phyloP scores from a whole-genome alignment of 2,329 filamentous ascomycete species.

The Cercospora sp. region DNA sequence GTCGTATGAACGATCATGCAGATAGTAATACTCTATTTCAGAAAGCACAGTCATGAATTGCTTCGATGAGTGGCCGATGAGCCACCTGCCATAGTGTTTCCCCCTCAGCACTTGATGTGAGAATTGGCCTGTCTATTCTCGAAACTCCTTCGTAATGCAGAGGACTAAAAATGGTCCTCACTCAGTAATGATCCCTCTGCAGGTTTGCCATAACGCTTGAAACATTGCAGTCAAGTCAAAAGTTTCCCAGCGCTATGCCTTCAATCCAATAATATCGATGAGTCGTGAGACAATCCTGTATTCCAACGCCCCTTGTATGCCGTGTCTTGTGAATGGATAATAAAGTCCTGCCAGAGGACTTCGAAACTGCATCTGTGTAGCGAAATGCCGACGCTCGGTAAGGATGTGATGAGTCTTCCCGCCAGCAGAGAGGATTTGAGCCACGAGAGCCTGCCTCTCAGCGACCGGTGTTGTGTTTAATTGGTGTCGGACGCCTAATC shows the following conservation, averaged over 20 bases:
- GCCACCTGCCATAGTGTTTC: conserved; percentile 4
- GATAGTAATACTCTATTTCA: not conserved
- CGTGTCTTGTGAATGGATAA: not conserved
- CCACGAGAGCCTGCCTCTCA: conserved; percentile 1
- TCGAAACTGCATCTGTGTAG: not conserved
- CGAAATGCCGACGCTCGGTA: not conserved
- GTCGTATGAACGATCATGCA: conserved; percentile 1
- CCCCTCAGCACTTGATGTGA: conserved; percentile 15
- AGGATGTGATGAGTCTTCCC: conserved; percentile 1
- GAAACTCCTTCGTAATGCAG: conserved; percentile 8
- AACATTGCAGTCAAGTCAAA: not conserved
- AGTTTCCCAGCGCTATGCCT: conserved; percentile 6
- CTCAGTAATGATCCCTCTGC: conserved; percentile 13
- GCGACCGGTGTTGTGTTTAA: not conserved
- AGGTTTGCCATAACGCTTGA: not conserved
- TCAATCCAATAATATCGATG: not conserved
- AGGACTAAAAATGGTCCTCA: conserved; percentile 1
- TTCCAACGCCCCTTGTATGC: not conserved
- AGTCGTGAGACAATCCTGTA: conserved; percentile 12
- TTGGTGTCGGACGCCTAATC: conserved; percentile 1
- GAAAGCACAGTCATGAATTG: not conserved
- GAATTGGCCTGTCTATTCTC: conserved; percentile 11
- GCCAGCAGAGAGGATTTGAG: not conserved
- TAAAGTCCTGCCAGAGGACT: not conserved
- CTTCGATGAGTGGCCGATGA: not conserved